Percentiles rank a stretch among this genome's conserved stretches.
phyloP scores from a whole-genome alignment of 2,329 filamentous ascomycete species.

The Calonectria pteridis region DNA sequence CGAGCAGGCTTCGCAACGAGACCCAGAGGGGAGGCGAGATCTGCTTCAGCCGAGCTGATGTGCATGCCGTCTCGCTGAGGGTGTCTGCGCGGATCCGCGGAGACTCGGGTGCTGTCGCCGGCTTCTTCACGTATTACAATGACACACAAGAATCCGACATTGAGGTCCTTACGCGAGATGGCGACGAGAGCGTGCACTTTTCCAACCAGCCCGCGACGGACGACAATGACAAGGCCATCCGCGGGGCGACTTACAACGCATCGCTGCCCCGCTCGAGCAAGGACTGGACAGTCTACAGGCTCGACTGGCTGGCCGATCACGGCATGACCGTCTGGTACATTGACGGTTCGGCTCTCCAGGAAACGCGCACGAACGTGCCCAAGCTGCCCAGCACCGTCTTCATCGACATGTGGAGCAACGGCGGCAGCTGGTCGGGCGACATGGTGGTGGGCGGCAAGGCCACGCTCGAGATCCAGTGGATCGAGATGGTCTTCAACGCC shows the following conservation, averaged over 20 bases:
- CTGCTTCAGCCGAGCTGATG: slow-evolving; percentile 17
- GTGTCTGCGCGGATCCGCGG: slow-evolving; percentile 28
- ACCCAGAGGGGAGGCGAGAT: slow-evolving; percentile 26
- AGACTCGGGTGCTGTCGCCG: slow-evolving; percentile 26
- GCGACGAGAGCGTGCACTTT: slow-evolving; percentile 19
- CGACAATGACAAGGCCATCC: slow-evolving; percentile 15
- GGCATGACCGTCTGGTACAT: slow-evolving; percentile 20
- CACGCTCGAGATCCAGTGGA: slow-evolving; percentile 31
- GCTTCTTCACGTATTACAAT: slow-evolving; percentile 35
- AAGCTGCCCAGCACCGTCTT: slow-evolving; percentile 22
- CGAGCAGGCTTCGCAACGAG: slow-evolving; percentile 22
- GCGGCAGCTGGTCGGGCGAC: slow-evolving; percentile 28
- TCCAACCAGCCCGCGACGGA: slow-evolving; percentile 24
- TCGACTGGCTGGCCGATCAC: slow-evolving; percentile 29
- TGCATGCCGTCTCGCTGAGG: slow-evolving; percentile 20
- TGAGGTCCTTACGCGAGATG: slow-evolving; percentile 23
- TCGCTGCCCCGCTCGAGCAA: background rate
- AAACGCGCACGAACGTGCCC: slow-evolving; percentile 26
- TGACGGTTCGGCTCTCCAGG: slow-evolving; percentile 8
- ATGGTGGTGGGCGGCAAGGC: slow-evolving; percentile 26
- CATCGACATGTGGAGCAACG: slow-evolving; percentile 35
- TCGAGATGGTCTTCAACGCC: slow-evolving; percentile 33
- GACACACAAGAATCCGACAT: slow-evolving; percentile 37
- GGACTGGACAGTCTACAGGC: slow-evolving; percentile 25
- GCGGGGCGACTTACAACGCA: slow-evolving; percentile 22